phyloP scores from a whole-genome alignment of 176 grass and related monocot species.

The Carex parvula region DNA sequence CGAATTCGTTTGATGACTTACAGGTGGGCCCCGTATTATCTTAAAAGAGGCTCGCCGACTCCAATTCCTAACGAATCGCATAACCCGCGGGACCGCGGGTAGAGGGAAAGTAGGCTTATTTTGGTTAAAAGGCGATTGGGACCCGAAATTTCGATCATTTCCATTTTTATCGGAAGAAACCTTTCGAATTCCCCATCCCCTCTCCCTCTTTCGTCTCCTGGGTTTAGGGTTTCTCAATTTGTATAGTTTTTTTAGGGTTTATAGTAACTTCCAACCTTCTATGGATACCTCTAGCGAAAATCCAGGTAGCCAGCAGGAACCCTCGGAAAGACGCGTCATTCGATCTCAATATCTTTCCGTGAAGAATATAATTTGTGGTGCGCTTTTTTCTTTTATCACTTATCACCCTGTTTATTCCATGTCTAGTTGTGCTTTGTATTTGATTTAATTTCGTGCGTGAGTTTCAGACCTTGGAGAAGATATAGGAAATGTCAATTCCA shows the following conservation, averaged over 20 bases:
- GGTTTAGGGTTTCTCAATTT: constrained; percentile 18
- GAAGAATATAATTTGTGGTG: constrained; percentile 27
- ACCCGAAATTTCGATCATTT: not conserved
- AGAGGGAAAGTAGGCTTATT: not conserved
- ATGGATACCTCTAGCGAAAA: constrained; percentile 19
- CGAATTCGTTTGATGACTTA: not conserved
- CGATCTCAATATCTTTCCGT: constrained; percentile 27
- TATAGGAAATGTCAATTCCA: constrained; percentile 18
- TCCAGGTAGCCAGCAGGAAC: not conserved
- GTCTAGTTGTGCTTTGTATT: not conserved
- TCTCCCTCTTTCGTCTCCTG: constrained; percentile 9
- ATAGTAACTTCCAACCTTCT: not conserved
- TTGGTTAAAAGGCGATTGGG: not conserved
- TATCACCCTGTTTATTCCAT: not conserved
- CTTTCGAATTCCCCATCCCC: not conserved
- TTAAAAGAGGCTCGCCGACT: not conserved
- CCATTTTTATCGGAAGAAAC: not conserved
- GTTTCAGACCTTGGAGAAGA: constrained; percentile 9
- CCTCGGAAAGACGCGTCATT: constrained; percentile 9
- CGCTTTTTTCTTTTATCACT: not conserved
- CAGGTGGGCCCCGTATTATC: constrained; percentile 7
- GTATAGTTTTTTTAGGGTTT: constrained; percentile 10
- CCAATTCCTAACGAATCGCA: not conserved
- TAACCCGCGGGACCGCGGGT: not conserved
- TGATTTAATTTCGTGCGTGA: not conserved